A percentile compares a stretch with the other conserved stretches of the same genome.
Conservation (phyloP, 169 alveolate species). For the Pseudocohnilembus persalinus region DNA sequence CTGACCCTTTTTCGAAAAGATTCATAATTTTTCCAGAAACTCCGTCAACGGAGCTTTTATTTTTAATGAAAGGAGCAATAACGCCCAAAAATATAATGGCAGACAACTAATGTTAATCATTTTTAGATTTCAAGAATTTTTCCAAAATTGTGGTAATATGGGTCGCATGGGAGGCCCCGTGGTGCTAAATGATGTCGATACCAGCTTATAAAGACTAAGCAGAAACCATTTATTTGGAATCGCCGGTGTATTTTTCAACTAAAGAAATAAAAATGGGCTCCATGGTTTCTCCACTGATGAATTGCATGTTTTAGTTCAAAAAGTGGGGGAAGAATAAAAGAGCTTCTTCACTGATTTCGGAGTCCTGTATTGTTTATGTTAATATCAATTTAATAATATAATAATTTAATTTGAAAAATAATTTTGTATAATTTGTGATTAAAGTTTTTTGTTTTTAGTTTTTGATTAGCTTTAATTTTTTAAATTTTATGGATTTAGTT, state of each 20-base stretch:
- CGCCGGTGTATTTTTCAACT: slow-evolving; percentile 6
- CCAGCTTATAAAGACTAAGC: slow-evolving; percentile 11
- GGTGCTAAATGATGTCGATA: slow-evolving; percentile 10
- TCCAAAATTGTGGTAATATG: not conserved
- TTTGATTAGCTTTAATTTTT: no score
- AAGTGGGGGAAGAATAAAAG: slow-evolving; percentile 17
- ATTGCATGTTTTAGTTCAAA: not conserved
- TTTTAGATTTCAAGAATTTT: slow-evolving; percentile 7
- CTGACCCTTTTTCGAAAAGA: slow-evolving; percentile 14
- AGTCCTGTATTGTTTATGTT: not conserved
- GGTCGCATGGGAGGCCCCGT: not conserved
- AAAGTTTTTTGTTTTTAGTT: no score
- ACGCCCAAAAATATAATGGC: slow-evolving; percentile 16
- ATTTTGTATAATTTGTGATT: not conserved
- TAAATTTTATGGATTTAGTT: no score
- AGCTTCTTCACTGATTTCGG: slow-evolving; percentile 18
- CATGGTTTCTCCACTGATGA: not conserved
- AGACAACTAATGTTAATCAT: slow-evolving; percentile 8
- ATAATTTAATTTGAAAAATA: not conserved
- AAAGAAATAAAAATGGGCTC: slow-evolving; percentile 1
- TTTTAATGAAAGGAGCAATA: slow-evolving; percentile 15
- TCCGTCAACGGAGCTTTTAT: slow-evolving; percentile 5
- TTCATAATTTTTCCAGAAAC: slow-evolving; percentile 8
- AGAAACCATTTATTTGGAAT: not conserved
- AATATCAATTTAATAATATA: not conserved